Percentiles rank a stretch among this genome's conserved stretches.
These are phyloP conservation scores for Ballota nigra DNA, from an alignment of 257 asterid species.

Conservation along the genomic window DNA sequence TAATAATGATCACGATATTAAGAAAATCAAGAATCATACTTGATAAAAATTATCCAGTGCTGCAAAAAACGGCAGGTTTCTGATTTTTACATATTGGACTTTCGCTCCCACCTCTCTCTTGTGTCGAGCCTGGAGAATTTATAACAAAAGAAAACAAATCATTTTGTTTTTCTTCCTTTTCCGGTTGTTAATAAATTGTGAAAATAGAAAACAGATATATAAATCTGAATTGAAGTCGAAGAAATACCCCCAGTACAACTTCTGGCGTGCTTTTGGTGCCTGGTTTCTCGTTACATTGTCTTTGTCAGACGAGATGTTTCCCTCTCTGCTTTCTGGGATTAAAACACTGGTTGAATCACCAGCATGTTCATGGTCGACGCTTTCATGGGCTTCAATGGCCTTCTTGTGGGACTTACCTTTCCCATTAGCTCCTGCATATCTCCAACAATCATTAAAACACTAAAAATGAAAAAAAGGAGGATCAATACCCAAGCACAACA, in stretches of 20 bases:
- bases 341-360: conserved; percentile 22
- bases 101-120: conserved; percentile 87
- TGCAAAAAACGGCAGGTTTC: not conserved
- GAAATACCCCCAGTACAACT: conserved; percentile 82
- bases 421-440: conserved; percentile 36
- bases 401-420: conserved; percentile 40
- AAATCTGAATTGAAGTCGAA: not conserved
- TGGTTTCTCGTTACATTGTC: conserved; percentile 20
- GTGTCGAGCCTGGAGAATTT: conserved; percentile 58
- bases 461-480: not conserved
- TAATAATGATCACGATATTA: not conserved
- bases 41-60: not conserved
- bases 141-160: conserved; percentile 13
- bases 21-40: not conserved
- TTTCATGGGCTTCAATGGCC: conserved; percentile 24
- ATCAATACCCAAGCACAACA: not conserved
- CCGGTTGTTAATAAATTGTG: not conserved
- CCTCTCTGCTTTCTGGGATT: conserved; percentile 20
- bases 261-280: conserved; percentile 43
- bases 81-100: conserved; percentile 70
- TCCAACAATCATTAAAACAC: conserved; percentile 12
- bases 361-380: conserved; percentile 19
- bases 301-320: conserved; percentile 25
- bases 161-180: not conserved
- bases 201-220: conserved; percentile 5